A percentile compares a stretch with the other conserved stretches of the same genome.
Evolutionary conservation across 1,139 yeast genomes (phyloP).

Genomic region (Schizosaccharomyces versatilis): DNA sequence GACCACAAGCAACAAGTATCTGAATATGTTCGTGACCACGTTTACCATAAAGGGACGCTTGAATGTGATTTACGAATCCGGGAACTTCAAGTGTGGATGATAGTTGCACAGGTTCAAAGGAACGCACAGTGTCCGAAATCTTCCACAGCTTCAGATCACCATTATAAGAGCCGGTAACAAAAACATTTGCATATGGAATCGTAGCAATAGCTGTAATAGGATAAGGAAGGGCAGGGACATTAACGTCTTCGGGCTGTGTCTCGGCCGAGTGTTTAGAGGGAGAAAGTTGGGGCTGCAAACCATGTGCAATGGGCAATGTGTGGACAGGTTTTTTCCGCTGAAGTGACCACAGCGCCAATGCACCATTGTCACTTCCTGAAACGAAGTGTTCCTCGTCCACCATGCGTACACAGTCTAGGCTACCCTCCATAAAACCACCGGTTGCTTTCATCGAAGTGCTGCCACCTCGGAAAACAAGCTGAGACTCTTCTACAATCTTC

Average conservation of each 20-base stretch:
- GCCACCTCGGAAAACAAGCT: slow-evolving; percentile 85
- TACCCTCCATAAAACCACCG: slow-evolving; percentile 46
- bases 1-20: neutral
- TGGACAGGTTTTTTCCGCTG: slow-evolving; percentile 72
- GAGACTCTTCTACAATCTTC: slow-evolving; percentile 88
- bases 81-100: slow-evolving; percentile 7
- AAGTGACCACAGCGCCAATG: slow-evolving; percentile 64
- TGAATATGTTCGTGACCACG: neutral
- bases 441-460: slow-evolving; percentile 26
- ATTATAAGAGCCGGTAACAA: slow-evolving; percentile 72
- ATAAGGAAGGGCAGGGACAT: slow-evolving; percentile 56
- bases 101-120: slow-evolving; percentile 9
- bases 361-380: slow-evolving; percentile 90
- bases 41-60: neutral
- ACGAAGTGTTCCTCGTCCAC: slow-evolving; percentile 78
- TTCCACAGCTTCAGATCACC: slow-evolving; percentile 64
- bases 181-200: slow-evolving; percentile 72
- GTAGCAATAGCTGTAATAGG: slow-evolving; percentile 70
- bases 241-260: slow-evolving; percentile 22
- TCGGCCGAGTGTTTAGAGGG: slow-evolving; percentile 41
- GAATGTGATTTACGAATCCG: slow-evolving; percentile 12
- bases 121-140: slow-evolving; percentile 31
- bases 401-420: slow-evolving; percentile 79
- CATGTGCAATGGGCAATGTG: slow-evolving; percentile 55
- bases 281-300: slow-evolving; percentile 33